Base-by-base conservation (phyloP, 2,329 filamentous ascomycete genomes). In the Capronia epimyces region DNA sequence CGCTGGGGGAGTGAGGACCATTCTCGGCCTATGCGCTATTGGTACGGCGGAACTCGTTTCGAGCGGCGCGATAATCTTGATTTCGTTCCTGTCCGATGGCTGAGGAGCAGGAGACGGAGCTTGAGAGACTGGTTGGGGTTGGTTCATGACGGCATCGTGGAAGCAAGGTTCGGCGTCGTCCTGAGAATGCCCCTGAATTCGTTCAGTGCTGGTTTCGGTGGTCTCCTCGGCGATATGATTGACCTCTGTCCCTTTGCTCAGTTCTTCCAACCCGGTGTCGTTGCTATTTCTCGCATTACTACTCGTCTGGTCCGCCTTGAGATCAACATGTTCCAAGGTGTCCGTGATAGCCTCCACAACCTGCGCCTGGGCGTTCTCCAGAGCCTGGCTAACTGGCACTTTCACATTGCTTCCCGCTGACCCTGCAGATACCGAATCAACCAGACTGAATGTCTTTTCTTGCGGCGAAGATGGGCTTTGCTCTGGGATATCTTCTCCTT, bases 1-100 rank as follows among this genome's bases (percentile, higher is more conserved):
- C 34, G 50, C 55, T 4, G 58, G 57, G 12, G 58, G 59, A 10
- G 57, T 56, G 15, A 62, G 46, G n/a, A 59, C 53, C 36, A 52
- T 46, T 32, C 50, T 48, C 16, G 41, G 50, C 20, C 24, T 13
- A 8, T 47, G 36, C 9, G 47, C 15, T 15, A 46, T 25, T 25
- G 32, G 45, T 34, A 34, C 31, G 31, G 31, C 10, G 8, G 15
- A 34, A 34, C 31, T 34, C 12, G 31, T 16, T 15, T 44, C 27
- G 20, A 39, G 20, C 16, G 34, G 29, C 24, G 29, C 24, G 27
- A 37, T 12, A 24, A 20, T 41, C 36, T 46, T 18, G 22, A 40
- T n/a, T 36, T 25, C 29, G 24, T 48, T 45, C 6, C n/a, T 32
- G 7, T 32, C 12, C 13, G 29, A n/a, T 32, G 34, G n/a, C 7